Evolutionary conservation across 2,329 filamentous ascomycete genomes (phyloP).

Genomic region (Stemphylium beticola): DNA sequence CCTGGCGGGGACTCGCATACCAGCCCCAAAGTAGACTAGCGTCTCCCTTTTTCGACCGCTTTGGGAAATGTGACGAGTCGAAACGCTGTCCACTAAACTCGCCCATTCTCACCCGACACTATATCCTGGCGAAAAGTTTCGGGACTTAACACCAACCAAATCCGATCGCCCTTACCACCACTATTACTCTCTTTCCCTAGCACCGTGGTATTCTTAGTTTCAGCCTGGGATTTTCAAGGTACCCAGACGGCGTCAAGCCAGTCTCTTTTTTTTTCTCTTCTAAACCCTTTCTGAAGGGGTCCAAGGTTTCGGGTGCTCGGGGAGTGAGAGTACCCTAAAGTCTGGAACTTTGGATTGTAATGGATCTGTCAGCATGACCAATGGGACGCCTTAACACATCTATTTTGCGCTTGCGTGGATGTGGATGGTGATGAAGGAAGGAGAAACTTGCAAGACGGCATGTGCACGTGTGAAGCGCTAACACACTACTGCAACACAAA

Average conservation of each 20-base stretch:
- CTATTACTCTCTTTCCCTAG: no score
- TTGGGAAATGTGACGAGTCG: not conserved
- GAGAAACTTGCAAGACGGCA: not conserved
- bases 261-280: no score
- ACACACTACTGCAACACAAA: no score
- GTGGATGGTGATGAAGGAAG: not conserved
- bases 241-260: no score
- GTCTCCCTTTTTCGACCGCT: not conserved
- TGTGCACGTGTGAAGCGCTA: no score
- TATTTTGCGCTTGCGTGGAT: not conserved
- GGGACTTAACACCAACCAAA: not conserved
- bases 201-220: no score
- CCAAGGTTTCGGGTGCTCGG: not conserved
- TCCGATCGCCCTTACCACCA: not conserved
- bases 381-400: not conserved
- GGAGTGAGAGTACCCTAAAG: not conserved
- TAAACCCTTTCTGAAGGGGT: no score
- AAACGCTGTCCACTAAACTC: not conserved
- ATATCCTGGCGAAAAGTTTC: not conserved
- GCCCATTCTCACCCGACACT: not conserved
- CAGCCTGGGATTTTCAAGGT: no score
- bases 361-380: not conserved
- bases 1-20: not conserved
- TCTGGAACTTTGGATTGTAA: not conserved
- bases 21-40: not conserved